phyloP scores from a whole-genome alignment of 208 protist genomes.

The Leishmania amazonensis region DNA sequence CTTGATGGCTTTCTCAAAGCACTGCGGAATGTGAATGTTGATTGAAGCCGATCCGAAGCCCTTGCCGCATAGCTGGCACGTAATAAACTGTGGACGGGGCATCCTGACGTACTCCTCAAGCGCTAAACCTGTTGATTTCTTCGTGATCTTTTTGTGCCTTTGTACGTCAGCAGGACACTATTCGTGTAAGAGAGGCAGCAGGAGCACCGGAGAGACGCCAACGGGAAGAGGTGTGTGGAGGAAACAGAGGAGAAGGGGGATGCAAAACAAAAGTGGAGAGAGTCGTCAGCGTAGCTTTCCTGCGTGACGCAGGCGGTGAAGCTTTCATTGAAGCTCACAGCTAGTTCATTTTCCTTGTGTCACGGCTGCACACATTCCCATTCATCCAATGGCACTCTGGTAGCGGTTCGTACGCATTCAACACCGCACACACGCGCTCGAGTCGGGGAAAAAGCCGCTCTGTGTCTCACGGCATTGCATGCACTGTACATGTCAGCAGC shows the following conservation, averaged over 20 bases:
- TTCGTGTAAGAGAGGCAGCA: background rate
- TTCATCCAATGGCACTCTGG: too few species aligned
- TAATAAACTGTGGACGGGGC: slow-evolving; percentile 78
- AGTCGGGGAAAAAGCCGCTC: background rate
- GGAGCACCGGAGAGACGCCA: background rate
- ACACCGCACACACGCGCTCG: background rate
- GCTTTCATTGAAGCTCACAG: background rate
- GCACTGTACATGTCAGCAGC: background rate
- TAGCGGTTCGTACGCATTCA: background rate
- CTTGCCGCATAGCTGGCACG: slow-evolving; percentile 74
- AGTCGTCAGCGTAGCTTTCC: background rate
- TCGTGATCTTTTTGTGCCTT: background rate
- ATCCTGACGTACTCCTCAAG: slow-evolving; percentile 22
- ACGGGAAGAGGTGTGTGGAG: background rate
- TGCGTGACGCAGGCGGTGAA: background rate
- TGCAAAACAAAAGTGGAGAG: background rate
- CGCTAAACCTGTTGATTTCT: background rate
- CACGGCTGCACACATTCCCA: background rate
- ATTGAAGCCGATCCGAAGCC: slow-evolving; percentile 86
- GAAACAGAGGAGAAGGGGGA: background rate
- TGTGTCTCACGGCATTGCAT: background rate
- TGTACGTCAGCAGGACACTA: background rate
- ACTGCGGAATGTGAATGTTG: slow-evolving; percentile 88
- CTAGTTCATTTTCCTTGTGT: background rate
- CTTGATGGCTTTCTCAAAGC: slow-evolving; percentile 88